Percentiles rank a stretch among this genome's conserved stretches.
Conservation (phyloP, 2,329 filamentous ascomycete species). For the Aspergillus quadricinctus region DNA sequence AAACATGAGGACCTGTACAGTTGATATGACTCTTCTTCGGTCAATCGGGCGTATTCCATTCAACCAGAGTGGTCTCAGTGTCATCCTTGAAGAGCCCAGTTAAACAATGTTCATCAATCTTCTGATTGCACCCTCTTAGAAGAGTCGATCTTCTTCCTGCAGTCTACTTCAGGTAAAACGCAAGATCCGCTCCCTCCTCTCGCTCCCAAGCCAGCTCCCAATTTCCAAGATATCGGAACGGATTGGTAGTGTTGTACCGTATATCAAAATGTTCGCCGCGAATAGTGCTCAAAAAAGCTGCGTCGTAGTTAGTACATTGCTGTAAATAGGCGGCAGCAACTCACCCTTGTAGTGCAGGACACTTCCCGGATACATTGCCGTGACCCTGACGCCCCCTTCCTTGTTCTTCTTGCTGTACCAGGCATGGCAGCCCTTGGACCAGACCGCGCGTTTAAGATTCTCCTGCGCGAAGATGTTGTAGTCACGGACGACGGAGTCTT, state of each 20-base stretch:
- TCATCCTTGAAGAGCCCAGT: too few relatives aligned
- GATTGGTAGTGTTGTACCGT: slow-evolving; percentile 9
- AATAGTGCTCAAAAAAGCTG: slow-evolving; percentile 8
- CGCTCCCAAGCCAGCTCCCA: slow-evolving; percentile 11
- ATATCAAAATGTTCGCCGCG: slow-evolving; percentile 17
- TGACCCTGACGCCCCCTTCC: slow-evolving; percentile 10
- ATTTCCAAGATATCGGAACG: slow-evolving; percentile 12
- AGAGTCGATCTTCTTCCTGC: too few relatives aligned
- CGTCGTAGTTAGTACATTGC: not conserved
- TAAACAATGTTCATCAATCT: too few relatives aligned
- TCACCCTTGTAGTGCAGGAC: slow-evolving; percentile 19
- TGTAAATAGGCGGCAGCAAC: not conserved
- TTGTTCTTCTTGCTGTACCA: slow-evolving; percentile 21
- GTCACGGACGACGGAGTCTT: slow-evolving; percentile 13
- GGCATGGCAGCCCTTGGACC: slow-evolving; percentile 22
- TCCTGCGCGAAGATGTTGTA: slow-evolving; percentile 20
- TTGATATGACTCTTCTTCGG: too few relatives aligned
- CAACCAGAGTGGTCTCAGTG: too few relatives aligned
- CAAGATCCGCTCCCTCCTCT: slow-evolving; percentile 5
- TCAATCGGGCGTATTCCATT: too few relatives aligned
- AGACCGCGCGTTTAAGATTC: slow-evolving; percentile 20
- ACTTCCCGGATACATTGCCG: slow-evolving; percentile 23
- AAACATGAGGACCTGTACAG: too few relatives aligned
- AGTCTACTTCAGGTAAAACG: slow-evolving; percentile 3
- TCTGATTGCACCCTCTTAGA: too few relatives aligned